Evolutionary conservation across 1,139 yeast species (phyloP), one percentile per base, ranked within the genome.

Genomic region (Protomyces macrosporus): DNA sequence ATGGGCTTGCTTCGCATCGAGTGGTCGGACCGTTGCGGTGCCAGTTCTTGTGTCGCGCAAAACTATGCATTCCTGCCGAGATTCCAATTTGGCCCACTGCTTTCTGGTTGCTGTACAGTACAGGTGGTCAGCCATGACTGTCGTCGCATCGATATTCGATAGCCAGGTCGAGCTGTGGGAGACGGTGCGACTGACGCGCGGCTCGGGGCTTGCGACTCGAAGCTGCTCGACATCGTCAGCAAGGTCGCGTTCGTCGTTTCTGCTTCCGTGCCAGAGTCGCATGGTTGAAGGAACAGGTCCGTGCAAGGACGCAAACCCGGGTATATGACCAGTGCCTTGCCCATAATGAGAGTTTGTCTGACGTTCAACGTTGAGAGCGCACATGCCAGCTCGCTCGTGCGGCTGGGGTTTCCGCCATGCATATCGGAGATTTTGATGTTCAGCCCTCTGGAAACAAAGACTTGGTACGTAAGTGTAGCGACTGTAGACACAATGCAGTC

Each of bases 121-220:
- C 54, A 60, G 9, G 53, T 61, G 50, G 52, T 66, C 55, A 60
- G 65, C 67, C 67, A 65, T 55, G 45, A 54, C 53, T 42, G 58
- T 53, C 39, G 64, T 52, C 40, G 59, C 53, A 54, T 56, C 39
- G 53, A 51, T 34, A 53, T 64, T 7, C 9, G 16, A 14, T 3
- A 42, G 45, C 45, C 45, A 42, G 45, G 16, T 42, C 16, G 39
- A 36, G 39, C 9, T 36, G 2, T 36, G 39, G 39, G 12, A 36
- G 39, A 36, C 9, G 9, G 39, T 36, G 23, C 39, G 39, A 36
- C 39, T 42, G 45, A n/a, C 23, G 9, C n/a, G 16, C 45, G 16
- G 9, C 45, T n/a, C 16, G 14, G 16, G 45, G 14, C 14, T 42
- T 7, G 45, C 45, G 14, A 42, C 16, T 14, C 23, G 7, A 7